phyloP scores from a whole-genome alignment of 2,329 filamentous ascomycete genomes.

The Penicillium sp. region DNA sequence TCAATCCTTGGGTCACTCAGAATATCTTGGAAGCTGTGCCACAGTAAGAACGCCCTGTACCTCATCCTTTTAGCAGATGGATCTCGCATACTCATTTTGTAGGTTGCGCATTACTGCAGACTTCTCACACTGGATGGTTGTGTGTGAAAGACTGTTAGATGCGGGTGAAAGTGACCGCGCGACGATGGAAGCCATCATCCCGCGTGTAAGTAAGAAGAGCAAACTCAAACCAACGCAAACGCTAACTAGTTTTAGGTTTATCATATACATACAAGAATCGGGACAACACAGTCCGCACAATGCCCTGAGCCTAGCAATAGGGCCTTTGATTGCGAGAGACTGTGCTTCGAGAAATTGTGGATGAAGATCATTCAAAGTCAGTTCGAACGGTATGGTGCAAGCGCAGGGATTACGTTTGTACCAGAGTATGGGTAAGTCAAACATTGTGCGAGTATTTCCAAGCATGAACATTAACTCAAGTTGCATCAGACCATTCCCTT shows the following conservation, averaged over 20 bases:
- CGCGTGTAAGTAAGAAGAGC: conserved; percentile 30
- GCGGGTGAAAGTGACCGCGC: conserved; percentile 17
- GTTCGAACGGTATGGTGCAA: conserved; percentile 1
- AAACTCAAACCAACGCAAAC: too few relatives aligned
- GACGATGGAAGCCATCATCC: conserved; percentile 25
- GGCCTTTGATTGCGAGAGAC: conserved; percentile 27
- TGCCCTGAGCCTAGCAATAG: conserved; percentile 36
- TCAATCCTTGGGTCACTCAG: conserved; percentile 29
- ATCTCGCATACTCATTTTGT: not conserved
- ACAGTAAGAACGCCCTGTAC: conserved; percentile 23
- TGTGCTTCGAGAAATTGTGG: conserved; percentile 34
- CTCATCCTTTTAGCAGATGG: too few relatives aligned
- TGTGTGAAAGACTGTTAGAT: conserved; percentile 21
- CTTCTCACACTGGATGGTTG: conserved; percentile 25
- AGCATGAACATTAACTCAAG: not conserved
- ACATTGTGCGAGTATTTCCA: not conserved
- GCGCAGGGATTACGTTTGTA: conserved; percentile 10
- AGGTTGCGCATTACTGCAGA: conserved; percentile 24
- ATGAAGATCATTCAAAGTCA: conserved; percentile 11
- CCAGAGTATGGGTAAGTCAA: conserved; percentile 18
- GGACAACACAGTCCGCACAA: conserved; percentile 40
- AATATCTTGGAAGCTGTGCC: conserved; percentile 31
- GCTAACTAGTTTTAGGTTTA: conserved; percentile 24
- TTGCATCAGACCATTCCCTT: conserved; percentile 22
- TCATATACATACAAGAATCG: conserved; percentile 38